Percentiles rank a stretch among this genome's conserved stretches.
Conservation (phyloP, 2,329 filamentous ascomycete genomes). For the Akanthomyces lecanii region DNA sequence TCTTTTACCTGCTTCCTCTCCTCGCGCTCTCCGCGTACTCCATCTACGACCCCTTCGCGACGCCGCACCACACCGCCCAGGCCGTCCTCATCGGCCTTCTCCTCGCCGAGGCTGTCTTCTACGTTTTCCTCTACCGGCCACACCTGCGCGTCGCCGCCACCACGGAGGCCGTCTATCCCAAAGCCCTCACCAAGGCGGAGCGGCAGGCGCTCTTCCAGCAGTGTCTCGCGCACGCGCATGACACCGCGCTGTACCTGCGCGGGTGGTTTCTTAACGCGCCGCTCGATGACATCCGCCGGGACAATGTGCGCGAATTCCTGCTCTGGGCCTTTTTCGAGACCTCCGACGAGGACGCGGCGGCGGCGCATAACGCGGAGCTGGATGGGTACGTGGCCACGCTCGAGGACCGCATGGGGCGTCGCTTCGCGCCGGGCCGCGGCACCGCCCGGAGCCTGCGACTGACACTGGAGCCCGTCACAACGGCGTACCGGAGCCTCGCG, state of each 20-base stretch:
- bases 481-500: constrained; percentile 56
- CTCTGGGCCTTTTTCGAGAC: constrained; percentile 63
- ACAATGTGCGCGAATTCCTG: constrained; percentile 65
- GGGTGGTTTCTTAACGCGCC: constrained; percentile 64
- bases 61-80: constrained; percentile 19
- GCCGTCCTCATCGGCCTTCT: constrained; percentile 29
- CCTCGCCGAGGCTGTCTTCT: constrained; percentile 40
- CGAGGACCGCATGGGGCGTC: constrained; percentile 48
- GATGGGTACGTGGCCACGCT: constrained; percentile 46
- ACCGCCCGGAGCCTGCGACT: constrained; percentile 55
- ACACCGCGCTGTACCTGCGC: constrained; percentile 53
- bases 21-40: constrained; percentile 23
- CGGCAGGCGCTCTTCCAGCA: constrained; percentile 53
- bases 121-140: constrained; percentile 39
- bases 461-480: constrained; percentile 60
- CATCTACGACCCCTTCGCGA: constrained; percentile 14
- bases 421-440: constrained; percentile 52
- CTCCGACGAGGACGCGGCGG: constrained; percentile 24
- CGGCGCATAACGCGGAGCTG: constrained; percentile 36
- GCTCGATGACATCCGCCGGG: constrained; percentile 53
- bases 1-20: constrained; percentile 34
- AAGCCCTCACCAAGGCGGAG: constrained; percentile 37
- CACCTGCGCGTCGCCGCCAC: constrained; percentile 36
- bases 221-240: constrained; percentile 51
- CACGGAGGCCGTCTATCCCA: constrained; percentile 34